phyloP scores from a whole-genome alignment of 2,329 filamentous ascomycete genomes.

The Botryotinia narcissicola region DNA sequence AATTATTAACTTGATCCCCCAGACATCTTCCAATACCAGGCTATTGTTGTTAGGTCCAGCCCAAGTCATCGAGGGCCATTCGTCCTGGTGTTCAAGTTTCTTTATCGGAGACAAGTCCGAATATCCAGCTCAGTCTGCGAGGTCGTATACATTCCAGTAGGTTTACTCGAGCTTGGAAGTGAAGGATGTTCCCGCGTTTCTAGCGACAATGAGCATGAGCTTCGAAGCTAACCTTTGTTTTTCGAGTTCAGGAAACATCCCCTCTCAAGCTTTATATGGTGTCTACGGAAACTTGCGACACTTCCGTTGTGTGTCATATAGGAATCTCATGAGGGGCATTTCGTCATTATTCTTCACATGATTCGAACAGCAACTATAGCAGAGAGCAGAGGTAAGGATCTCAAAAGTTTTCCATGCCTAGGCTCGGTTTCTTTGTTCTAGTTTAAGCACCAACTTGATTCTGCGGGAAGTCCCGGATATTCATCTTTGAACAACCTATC shows the following conservation, averaged over 20 bases:
- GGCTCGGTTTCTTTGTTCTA: background rate
- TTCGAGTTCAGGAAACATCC: background rate
- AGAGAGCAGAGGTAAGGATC: background rate
- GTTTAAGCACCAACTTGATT: background rate
- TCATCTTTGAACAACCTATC: background rate
- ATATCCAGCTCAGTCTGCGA: background rate
- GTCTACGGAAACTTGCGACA: background rate
- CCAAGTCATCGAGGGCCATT: background rate
- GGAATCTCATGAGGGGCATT: background rate
- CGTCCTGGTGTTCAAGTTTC: background rate
- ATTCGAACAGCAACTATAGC: background rate
- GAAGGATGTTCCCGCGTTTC: background rate
- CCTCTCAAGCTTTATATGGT: background rate
- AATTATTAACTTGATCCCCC: background rate
- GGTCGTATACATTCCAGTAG: background rate
- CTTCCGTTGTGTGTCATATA: background rate
- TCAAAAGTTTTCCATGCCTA: background rate
- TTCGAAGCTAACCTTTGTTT: background rate
- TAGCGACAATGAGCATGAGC: background rate
- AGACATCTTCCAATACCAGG: background rate
- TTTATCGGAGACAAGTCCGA: background rate
- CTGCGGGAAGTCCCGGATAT: background rate
- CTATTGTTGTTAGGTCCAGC: too few species aligned
- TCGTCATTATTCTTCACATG: background rate
- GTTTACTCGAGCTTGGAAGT: background rate